Percentiles rank a stretch among this genome's conserved stretches.
Conservation (phyloP, 2,329 filamentous ascomycete species). For the Trichoderma brevicompactum region DNA sequence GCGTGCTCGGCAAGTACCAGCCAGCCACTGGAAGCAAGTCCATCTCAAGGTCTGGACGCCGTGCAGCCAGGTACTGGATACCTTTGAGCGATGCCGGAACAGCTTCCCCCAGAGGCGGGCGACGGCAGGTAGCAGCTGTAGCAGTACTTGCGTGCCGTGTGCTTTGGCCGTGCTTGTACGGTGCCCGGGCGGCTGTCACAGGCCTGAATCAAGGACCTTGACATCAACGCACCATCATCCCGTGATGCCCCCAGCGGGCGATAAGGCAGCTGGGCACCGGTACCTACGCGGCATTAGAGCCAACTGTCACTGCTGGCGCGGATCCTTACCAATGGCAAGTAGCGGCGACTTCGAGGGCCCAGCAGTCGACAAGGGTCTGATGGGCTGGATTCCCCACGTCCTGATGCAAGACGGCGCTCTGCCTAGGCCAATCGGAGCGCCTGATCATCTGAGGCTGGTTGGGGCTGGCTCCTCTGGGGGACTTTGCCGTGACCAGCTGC, state of each 20-base stretch:
- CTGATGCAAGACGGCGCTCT: conserved; percentile 16
- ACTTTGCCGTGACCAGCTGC: conserved; percentile 11
- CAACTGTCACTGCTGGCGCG: conserved; percentile 10
- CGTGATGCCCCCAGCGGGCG: conserved; percentile 14
- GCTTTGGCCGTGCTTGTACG: neutral
- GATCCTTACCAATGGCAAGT: conserved; percentile 34
- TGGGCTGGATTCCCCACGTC: conserved; percentile 19
- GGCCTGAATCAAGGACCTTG: conserved; percentile 23
- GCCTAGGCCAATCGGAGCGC: conserved; percentile 25
- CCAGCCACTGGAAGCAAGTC: neutral
- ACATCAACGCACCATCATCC: conserved; percentile 24
- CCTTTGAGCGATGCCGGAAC: too few relatives aligned
- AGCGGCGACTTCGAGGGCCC: conserved; percentile 29
- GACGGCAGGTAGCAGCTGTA: too few relatives aligned
- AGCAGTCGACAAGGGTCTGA: neutral
- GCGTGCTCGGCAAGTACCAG: neutral
- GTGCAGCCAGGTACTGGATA: too few relatives aligned
- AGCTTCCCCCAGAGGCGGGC: too few relatives aligned
- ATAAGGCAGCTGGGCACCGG: conserved; percentile 12
- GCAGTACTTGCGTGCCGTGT: too few relatives aligned
- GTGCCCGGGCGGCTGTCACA: conserved; percentile 8
- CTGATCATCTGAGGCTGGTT: conserved; percentile 13
- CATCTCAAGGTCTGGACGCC: too few relatives aligned
- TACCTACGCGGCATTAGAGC: conserved; percentile 27
- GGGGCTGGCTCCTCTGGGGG: conserved; percentile 1